Base-by-base conservation (phyloP, 2,329 filamentous ascomycete species). In the Curvularia sp. region DNA sequence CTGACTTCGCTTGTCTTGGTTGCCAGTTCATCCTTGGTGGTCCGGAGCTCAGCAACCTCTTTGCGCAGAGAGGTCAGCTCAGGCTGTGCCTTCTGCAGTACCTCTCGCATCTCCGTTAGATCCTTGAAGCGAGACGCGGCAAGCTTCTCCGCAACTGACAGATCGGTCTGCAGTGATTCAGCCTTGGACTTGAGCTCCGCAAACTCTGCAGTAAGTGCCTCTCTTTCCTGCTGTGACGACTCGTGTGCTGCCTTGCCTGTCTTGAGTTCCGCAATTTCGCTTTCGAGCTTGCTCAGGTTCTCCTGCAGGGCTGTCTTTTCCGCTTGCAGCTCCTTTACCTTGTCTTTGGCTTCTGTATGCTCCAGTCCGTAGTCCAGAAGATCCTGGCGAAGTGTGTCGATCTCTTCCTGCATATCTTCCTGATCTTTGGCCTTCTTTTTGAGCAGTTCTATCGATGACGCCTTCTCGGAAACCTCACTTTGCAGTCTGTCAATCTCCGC, bases 51-150 rank as follows among this genome's bases (percentile, higher is more conserved):
- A 0, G 86, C 85, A 30, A 91, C 88, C 68, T 98, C 93, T 49
- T 89, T 87, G 7, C 92, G 87, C 20, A 98, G 82, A 44, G 82
- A 88, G 74, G 89, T 90, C 24, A 98, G 81, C 77, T 99, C 94
- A 0, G 92, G 90, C 71, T 97, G 93, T 0, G 90, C 86, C 74
- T 95, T 96, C 65, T 93, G 89, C 30, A 97, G 78, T 2, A 93
- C 83, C 61, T 94, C 90, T 20, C 89, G 86, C 46, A 97, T 81
- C 28, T 96, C 91, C 0, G 88, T 89, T 1, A 97, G 81, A 59
- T 98, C 93, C 75, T 93, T 96, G 81, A 93, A 98, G 30, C 95
- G 85, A 15, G 86, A 89, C 60, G 96, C 89, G 0, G 95, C 92
- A 12, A 98, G 84, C 76, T 96, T 88, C 74, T 97, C 89, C 0